Evolutionary conservation across 2,329 filamentous ascomycete species (phyloP), one percentile per base, ranked within the genome.

Genomic region (Aspergillus neoniger): DNA sequence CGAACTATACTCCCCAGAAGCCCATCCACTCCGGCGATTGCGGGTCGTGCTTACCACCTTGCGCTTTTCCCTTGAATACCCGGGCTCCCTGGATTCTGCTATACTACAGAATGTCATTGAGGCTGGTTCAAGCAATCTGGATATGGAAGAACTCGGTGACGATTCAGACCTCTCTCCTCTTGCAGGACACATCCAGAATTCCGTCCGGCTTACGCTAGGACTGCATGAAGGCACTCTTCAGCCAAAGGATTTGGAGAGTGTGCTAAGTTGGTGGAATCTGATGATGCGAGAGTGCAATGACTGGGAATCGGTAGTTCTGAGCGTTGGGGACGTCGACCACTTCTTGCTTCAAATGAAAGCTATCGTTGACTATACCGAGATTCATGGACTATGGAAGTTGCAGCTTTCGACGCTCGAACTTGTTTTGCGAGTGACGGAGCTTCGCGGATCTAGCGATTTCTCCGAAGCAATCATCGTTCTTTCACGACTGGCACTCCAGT

Each of bases 351-450:
- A 86, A 53, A 73, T 89, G 39, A 78, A 81, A 57, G 78, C 81
- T 1, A 73, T 85, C 43, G 77, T 82, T 7, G 83, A 87, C 59
- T 88, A 82, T 65, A 77, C 87, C 4, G 82, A 83, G 52, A 82
- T 86, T 43, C 82, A 84, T 58, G 86, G 85, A 1, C 76, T 84
- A 32, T 82, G 82, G 65, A 80, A 79, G 52, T 69, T 80, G 25
- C 78, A 80, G 47, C 69, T 86, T 50, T 76, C 77, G 8, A 74
- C 80, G n/a, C 73, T 87, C 6, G 78, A 81, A 54, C 65, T 86
- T 25, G 72, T 85, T 12, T 69, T 80, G 5, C 80, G 77, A 25
- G 70, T 82, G 1, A 71, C 81, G 10, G 82, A 85, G 65, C 68
- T 85, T 30, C 76, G 78, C 49, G 71, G 75, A 19, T 64, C 67